Conservation (phyloP, 768 basidiomycete species). For the Kwoniella sp. region DNA sequence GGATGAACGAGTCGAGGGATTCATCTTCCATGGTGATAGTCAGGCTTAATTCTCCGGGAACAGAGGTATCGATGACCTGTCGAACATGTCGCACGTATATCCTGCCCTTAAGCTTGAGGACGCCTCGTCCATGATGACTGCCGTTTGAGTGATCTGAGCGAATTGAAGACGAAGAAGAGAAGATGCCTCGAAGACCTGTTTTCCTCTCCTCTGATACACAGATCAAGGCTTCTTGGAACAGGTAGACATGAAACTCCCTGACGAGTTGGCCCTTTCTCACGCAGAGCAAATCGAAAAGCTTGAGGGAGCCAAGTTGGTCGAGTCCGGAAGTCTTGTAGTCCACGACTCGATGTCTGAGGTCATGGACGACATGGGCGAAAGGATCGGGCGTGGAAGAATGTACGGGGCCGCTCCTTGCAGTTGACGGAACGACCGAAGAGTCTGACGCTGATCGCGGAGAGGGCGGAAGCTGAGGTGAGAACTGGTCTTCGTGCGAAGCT, state of each 20-base stretch:
- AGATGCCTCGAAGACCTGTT: conserved; percentile 71
- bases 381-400: conserved; percentile 21
- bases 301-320: conserved; percentile 75
- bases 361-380: conserved; percentile 81
- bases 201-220: conserved; percentile 98
- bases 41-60: conserved; percentile 76
- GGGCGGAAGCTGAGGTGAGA: conserved; percentile 38
- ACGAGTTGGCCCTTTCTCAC: conserved; percentile 87
- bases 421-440: conserved; percentile 8
- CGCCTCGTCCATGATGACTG: conserved; percentile 48
- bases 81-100: conserved; percentile 96
- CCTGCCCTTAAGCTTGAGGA: conserved; percentile 86
- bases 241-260: conserved; percentile 92
- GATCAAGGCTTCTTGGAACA: conserved; percentile 96
- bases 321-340: conserved; percentile 95
- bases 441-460: conserved; percentile 34
- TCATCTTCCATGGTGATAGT: conserved; percentile 99
- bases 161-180: conserved; percentile 59
- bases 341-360: conserved; percentile 83
- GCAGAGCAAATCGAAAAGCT: conserved; percentile 87
- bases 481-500: conserved; percentile 14
- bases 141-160: conserved; percentile 28
- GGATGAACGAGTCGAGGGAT: conserved; percentile 86
- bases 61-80: conserved; percentile 76
- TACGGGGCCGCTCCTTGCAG: conserved; percentile 10